Conservation (phyloP, 1,284 basidiomycete species). For the Ceratobasidium sp. region DNA sequence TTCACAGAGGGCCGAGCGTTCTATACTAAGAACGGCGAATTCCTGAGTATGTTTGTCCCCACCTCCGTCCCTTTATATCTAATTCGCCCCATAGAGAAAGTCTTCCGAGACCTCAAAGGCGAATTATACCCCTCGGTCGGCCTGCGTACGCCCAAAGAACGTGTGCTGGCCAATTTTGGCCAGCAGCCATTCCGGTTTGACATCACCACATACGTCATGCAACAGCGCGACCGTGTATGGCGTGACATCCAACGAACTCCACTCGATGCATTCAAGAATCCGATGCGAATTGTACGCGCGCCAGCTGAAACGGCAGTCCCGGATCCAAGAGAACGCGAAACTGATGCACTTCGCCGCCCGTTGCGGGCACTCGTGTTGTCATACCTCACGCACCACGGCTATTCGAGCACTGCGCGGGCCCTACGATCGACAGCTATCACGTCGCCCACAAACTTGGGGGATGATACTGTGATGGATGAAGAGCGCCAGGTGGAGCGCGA, state of each 20-base stretch:
- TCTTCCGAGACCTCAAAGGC: conserved; percentile 70
- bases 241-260: conserved; percentile 66
- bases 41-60: conserved; percentile 67
- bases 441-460: conserved; percentile 9
- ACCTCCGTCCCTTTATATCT: neutral
- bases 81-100: conserved; percentile 59
- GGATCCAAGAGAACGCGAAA: conserved; percentile 25
- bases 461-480: conserved; percentile 41
- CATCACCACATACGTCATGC: conserved; percentile 82
- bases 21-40: conserved; percentile 87
- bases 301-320: neutral
- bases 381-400: conserved; percentile 84
- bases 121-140: conserved; percentile 88
- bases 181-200: conserved; percentile 86
- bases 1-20: conserved; percentile 82
- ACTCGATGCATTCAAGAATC: conserved; percentile 54
- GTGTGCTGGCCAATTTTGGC: conserved; percentile 85
- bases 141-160: conserved; percentile 78
- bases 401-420: conserved; percentile 72
- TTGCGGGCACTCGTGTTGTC: conserved; percentile 77
- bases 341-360: conserved; percentile 54
- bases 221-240: conserved; percentile 72
- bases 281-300: conserved; percentile 38
- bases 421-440: conserved; percentile 59
- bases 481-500: conserved; percentile 42